Evolutionary conservation across 805 yeast genomes (phyloP), one percentile per base, ranked within the genome.

Genomic region (Candida ovalis): DNA sequence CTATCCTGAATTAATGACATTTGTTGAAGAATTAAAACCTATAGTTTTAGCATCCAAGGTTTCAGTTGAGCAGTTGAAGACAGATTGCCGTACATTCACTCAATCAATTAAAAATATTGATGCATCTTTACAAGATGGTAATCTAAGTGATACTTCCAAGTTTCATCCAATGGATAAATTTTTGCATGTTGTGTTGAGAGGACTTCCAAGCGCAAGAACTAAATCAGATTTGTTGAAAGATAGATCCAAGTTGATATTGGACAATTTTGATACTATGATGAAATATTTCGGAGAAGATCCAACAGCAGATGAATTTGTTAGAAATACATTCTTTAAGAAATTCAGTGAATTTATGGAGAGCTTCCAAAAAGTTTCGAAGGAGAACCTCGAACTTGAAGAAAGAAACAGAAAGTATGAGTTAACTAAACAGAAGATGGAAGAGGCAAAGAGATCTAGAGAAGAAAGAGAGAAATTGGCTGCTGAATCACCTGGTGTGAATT

Each of bases 251-350:
- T 68, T 80, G 22, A 81, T 92, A 0, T 67, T 83, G 47, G 71
- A 77, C 40, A 88, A 85, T 50, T 87, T 86, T 61, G 80, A 80
- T 45, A 73, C 76, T 30, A 71, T 90, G 53, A 85, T 94, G 95
- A 76, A 76, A 53, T 82, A 78, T 57, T 94, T 88, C 62, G 98
- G 97, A n/a, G 99, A 94, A 67, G 95, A 88, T 63, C 75, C 86
- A 1, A 68, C 64, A 8, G 56, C 61, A 19, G 97, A 92, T 64
- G 71, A 77, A 35, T 72, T 74, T 54, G 78, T 91, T 17, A 77
- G 84, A 46, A 78, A 80, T 50, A 69, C 82, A 0, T 92, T 94
- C 58, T 88, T 92, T 62, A 75, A 72, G 51, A 88, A 88, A 63
- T 86, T 94, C 67, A 76, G 86, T n/a, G 78, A 81, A 45, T 94